These are phyloP conservation scores for Lobosporangium transversale DNA, from an alignment of 192 early-diverging fungal genomes.

Conservation along the genomic window DNA sequence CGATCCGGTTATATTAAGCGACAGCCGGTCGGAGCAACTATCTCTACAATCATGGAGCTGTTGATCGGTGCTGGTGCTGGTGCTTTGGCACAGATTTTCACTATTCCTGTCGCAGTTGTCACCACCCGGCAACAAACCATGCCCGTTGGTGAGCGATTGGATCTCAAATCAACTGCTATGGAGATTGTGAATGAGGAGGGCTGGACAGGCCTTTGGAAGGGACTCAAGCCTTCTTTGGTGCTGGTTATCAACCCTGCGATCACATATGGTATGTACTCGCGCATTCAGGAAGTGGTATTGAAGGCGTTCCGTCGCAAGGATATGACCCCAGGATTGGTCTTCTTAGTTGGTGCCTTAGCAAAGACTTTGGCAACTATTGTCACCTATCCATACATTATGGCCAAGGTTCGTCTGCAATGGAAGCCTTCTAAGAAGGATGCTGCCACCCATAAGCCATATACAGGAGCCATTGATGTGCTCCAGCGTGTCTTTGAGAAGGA, in stretches of 20 bases:
- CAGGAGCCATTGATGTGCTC: slow-evolving; percentile 86
- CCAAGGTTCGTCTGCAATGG: slow-evolving; percentile 96
- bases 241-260: slow-evolving; percentile 96
- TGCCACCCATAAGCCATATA: slow-evolving; percentile 70
- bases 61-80: slow-evolving; percentile 91
- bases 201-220: slow-evolving; percentile 85
- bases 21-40: slow-evolving; percentile 53
- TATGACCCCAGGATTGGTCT: slow-evolving; percentile 85
- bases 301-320: slow-evolving; percentile 58
- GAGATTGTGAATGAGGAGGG: slow-evolving; percentile 86
- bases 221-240: slow-evolving; percentile 90
- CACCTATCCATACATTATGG: slow-evolving; percentile 99
- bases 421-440: slow-evolving; percentile 73
- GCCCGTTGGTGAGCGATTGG: slow-evolving; percentile 67
- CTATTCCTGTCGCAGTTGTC: slow-evolving; percentile 93
- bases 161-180: slow-evolving; percentile 70
- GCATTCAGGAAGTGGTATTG: slow-evolving; percentile 69
- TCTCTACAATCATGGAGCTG: slow-evolving; percentile 90
- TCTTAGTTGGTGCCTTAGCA: slow-evolving; percentile 90
- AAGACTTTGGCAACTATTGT: slow-evolving; percentile 91
- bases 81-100: slow-evolving; percentile 86
- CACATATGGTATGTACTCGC: slow-evolving; percentile 96
- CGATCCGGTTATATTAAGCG: slow-evolving; percentile 67
- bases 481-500: slow-evolving; percentile 79
- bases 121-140: slow-evolving; percentile 96